Evolutionary conservation across 176 grass and related monocot genomes (phyloP).

Genomic region (Oryza australiensis): DNA sequence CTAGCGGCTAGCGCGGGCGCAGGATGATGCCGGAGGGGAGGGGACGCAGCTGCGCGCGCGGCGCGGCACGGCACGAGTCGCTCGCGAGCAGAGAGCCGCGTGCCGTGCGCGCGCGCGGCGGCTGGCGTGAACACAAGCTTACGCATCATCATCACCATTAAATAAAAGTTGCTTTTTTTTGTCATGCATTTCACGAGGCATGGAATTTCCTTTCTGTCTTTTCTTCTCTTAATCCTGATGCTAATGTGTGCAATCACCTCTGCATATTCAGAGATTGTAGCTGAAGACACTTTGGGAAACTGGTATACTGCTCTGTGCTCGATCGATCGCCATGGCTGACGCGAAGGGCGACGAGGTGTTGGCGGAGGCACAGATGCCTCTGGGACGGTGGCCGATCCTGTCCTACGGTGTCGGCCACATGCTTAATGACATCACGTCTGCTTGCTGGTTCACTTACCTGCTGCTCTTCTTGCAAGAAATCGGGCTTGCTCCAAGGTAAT

Average conservation of each 20-base stretch:
- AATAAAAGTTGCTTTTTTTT: not conserved
- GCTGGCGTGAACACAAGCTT: not conserved
- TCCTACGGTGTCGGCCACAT: conserved; percentile 79
- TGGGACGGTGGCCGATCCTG: conserved; percentile 55
- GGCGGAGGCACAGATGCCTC: conserved; percentile 34
- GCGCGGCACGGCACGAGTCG: not conserved
- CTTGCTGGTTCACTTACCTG: conserved; percentile 81
- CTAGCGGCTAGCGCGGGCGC: not conserved
- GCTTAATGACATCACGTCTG: conserved; percentile 80
- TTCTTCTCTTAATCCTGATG: not conserved
- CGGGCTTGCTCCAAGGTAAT: conserved; percentile 62
- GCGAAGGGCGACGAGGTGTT: conserved; percentile 25
- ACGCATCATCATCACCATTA: not conserved
- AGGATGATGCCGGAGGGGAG: too few relatives aligned
- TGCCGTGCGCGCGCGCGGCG: not conserved
- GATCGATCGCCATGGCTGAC: conserved; percentile 24
- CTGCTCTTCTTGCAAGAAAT: conserved; percentile 71
- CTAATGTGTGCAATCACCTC: not conserved
- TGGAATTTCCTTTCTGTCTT: not conserved
- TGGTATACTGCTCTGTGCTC: not conserved
- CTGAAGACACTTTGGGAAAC: not conserved
- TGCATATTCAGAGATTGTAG: conserved; percentile 13
- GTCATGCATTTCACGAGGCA: not conserved
- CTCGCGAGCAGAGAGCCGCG: not conserved
- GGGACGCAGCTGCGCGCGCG: not conserved